Evolutionary conservation across 371 early-diverging fungal genomes (phyloP), one percentile per base, ranked within the genome.

Genomic region (Circinella minor): DNA sequence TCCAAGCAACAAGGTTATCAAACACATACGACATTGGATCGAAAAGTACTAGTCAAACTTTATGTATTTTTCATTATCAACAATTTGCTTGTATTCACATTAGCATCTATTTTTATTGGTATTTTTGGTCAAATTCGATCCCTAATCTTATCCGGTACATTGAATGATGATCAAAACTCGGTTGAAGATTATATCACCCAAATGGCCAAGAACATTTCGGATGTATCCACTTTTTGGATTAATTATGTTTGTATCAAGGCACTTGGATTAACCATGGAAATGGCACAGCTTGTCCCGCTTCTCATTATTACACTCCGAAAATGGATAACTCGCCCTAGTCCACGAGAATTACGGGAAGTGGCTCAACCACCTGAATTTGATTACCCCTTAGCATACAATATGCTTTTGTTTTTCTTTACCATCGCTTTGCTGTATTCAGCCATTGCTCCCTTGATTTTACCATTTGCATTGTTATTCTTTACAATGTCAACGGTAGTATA

Each of bases 31-130:
- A 91, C 90, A 4, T 85, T 91, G 6, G 93, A 95, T 61, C 87
- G 91, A 46, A 77, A 80, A 43, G 90, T 92, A 36, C 77, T 93
- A 69, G 78, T 87, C 73, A 95, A 92, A 76, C 86, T 89, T 70
- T 93, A 91, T 75, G 77, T 88, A n/a, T 95, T 93, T 77, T 91
- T 89, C 71, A 86, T 93, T 36, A 71, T 91, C 70, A 88, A 88
- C 75, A 90, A 91, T 77, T 71, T 91, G 39, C 68, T 89, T 60
- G 81, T 90, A n/a, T 87, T 90, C 68, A 90, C 89, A 8, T 67
- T 91, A n/a, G 72, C 86, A 4, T 77, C 77, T 20, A 84, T 84
- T 71, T 81, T 90, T 9, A 71, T 91, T 55, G 82, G 84, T 10
- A 82, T 90, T 20, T 86, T 85, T 62, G 82, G 85, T 11, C 83